Evolutionary conservation across 2,329 filamentous ascomycete species (phyloP).

Genomic region (Teratosphaeria nubilosa): DNA sequence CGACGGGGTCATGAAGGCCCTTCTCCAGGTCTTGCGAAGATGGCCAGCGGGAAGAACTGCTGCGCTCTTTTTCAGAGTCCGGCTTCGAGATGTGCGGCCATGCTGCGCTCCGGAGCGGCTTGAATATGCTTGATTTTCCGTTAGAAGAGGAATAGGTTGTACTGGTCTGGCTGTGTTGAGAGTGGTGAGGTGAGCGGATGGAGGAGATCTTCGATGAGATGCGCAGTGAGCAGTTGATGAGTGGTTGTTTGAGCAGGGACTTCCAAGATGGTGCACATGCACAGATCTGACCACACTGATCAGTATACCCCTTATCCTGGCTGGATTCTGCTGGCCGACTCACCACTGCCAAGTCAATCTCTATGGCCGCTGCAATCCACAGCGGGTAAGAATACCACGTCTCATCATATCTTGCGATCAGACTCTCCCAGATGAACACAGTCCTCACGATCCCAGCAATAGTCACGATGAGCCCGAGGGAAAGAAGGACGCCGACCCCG

Average conservation of each 20-base stretch:
- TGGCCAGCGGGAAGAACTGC: not conserved
- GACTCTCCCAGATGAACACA: conserved; percentile 22
- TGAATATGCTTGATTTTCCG: conserved; percentile 3
- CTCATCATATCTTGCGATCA: conserved; percentile 33
- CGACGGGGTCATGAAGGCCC: not conserved
- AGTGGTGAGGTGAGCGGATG: conserved; percentile 9
- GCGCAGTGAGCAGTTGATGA: conserved; percentile 7
- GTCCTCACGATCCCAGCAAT: conserved; percentile 34
- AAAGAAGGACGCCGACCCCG: conserved; percentile 30
- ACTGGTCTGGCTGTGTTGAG: not conserved
- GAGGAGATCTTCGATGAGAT: conserved; percentile 16
- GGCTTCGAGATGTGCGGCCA: conserved; percentile 8
- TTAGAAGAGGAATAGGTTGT: not conserved
- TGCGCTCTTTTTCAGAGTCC: conserved; percentile 4
- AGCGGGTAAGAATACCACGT: conserved; percentile 38
- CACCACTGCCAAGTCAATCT: conserved; percentile 36
- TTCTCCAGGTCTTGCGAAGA: not conserved
- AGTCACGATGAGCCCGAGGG: conserved; percentile 33
- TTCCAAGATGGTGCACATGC: conserved; percentile 29
- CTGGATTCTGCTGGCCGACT: not conserved
- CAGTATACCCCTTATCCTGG: not conserved
- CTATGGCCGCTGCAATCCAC: conserved; percentile 37
- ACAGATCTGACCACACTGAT: conserved; percentile 16
- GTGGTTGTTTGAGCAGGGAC: conserved; percentile 19
- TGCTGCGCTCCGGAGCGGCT: conserved; percentile 7